Base-by-base conservation (phyloP, 228 moss, liverwort and hornwort genomes). In the Sphagnum fallax region DNA sequence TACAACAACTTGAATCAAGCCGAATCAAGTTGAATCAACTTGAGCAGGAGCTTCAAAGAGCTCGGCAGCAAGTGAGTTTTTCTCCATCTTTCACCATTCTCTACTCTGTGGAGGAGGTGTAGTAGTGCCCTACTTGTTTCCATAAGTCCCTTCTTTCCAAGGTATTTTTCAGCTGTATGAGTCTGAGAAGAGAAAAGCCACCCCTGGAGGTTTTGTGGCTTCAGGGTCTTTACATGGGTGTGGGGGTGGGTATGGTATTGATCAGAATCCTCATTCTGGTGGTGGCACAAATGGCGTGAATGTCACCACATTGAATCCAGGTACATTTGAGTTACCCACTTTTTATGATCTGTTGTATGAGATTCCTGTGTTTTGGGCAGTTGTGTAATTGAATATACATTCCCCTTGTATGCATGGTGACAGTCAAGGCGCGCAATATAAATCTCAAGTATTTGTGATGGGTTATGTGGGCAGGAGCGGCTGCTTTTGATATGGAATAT, bases 21-120 rank as follows among this genome's bases (percentile, higher is more conserved):
- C 82, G 85, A 60, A 86, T 82, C n/a, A 86, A 86, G 70, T 74
- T 86, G 63, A 86, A 82, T 70, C 81, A 86, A 72, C 79, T 86
- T 0, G 85, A 86, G 77, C 85, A 86, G 50, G 85, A 86, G 67
- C 74, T 86, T 52, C 85, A 86, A 72, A 78, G 85, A 53, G 85
- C 85, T 50, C 79, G 85, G 14, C 85, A 86, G 70, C 85, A 86
- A 82, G 85, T 86, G 55, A 55, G 55, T 8, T 55, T 8, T 55
- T 12, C 12, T 65, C 73, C 32, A 32, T 32, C 32, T 32, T 32
- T 32, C 32, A 32, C 32, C 0, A 32, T 32, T 32, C 32, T 32
- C 32, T 32, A 32, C 32, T 32, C 32, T 32, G 32, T 32, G 32
- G 32, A 32, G 2, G 32, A 32, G 32, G 32, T 32, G 32, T 32